Evolutionary conservation across 2,329 filamentous ascomycete genomes (phyloP), one percentile per base, ranked within the genome.

Genomic region (Aspergillus piperis): DNA sequence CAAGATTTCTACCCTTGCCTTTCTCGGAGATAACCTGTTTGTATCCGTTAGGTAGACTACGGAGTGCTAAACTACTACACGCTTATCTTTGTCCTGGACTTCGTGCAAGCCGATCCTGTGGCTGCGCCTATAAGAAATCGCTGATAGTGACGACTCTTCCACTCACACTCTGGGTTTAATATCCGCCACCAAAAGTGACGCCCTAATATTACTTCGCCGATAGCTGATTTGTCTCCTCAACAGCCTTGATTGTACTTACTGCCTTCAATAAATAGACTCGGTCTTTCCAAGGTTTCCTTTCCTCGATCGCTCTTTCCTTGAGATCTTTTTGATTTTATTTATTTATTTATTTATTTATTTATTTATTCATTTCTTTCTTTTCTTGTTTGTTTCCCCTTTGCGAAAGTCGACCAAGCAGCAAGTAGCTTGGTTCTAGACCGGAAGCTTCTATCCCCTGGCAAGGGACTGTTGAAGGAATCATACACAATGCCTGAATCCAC

Each of bases 401-500:
- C 27, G 25, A 17, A 17, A 8, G n/a, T 19, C 47, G 25, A 30
- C n/a, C 47, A 32, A 32, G 25, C 41, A 44, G 13, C n/a, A 44
- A 23, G 41, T 44, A 44, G 19, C 41, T 44, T 23, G 41, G 11
- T 21, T 23, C 41, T 23, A 10, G 13, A 21, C 8, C 41, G 13
- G 19, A 23, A 19, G 17, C 41, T 13, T 21, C 13, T 11, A 10
- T 23, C 21, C 19, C 19, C 19, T 23, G 41, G 15, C 39, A 32
- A 44, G 17, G 10, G 8, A 23, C n/a, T 17, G 17, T 6, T 6
- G n/a, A 23, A 23, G 10, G 15, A 50, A 15, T 15, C 30, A 27
- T 23, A 32, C 32, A 60, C 19, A 19, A 62, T 62, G 61, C 38
- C 47, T 13, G 17, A 5, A 10, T 30, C 27, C 15, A 17, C 27